Evolutionary conservation across 257 asterid species (phyloP).

Genomic region (Solanum pennellii): DNA sequence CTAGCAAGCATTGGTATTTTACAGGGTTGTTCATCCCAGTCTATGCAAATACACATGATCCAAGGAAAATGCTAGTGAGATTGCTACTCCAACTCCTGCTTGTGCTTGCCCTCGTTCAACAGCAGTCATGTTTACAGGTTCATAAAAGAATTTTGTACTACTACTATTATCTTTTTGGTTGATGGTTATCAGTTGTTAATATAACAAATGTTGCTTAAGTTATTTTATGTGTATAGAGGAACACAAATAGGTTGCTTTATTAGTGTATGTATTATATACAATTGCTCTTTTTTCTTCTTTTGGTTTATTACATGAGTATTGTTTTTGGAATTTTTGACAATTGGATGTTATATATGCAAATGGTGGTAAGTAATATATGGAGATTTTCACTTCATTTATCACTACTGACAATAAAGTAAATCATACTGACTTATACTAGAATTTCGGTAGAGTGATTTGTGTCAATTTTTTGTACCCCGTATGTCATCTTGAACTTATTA

Average conservation of each 20-base stretch:
- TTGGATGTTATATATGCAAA: background rate
- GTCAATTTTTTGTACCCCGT: too few species aligned
- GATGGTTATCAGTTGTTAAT: too few species aligned
- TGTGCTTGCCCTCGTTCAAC: constrained; percentile 29
- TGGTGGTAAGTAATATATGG: background rate
- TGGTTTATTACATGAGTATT: background rate
- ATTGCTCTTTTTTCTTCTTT: background rate
- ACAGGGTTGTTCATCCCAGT: constrained; percentile 64
- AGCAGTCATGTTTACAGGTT: constrained; percentile 13
- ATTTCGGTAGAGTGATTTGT: background rate
- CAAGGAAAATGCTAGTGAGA: constrained; percentile 18
- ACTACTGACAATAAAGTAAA: background rate
- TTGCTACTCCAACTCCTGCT: constrained; percentile 24
- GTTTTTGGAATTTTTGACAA: background rate
- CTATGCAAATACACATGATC: constrained; percentile 64
- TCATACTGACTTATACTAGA: background rate
- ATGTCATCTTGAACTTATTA: too few species aligned
- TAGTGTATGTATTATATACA: background rate
- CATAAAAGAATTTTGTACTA: constrained; percentile 2
- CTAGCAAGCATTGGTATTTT: constrained; percentile 73
- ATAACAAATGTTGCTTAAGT: background rate
- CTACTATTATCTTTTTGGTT: constrained; percentile 16
- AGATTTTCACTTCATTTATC: background rate
- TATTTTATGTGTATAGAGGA: background rate
- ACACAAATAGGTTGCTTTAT: background rate